Conservation (phyloP, 2,329 filamentous ascomycete species). For the Colletotrichum lentis region DNA sequence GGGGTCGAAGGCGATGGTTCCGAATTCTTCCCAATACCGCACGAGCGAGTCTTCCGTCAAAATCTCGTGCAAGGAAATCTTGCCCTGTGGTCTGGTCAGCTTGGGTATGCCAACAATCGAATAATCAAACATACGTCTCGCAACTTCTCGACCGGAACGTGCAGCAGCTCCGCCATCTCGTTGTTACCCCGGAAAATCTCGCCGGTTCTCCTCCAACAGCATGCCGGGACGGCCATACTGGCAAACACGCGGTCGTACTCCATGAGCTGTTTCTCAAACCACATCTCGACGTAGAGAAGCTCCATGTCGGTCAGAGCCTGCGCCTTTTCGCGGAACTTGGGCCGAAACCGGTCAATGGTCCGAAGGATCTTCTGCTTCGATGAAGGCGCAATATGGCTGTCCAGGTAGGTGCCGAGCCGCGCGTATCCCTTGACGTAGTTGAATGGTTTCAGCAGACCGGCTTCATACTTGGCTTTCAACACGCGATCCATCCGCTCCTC, state of each 20-base stretch:
- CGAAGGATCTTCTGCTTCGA: conserved; percentile 91
- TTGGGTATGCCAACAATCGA: conserved; percentile 14
- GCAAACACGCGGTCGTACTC: conserved; percentile 99
- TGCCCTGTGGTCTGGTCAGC: conserved; percentile 67
- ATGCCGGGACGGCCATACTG: conserved; percentile 97
- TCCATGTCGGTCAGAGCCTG: conserved; percentile 93
- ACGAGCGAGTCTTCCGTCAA: conserved; percentile 94
- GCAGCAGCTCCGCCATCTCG: conserved; percentile 97
- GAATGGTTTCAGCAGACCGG: conserved; percentile 92
- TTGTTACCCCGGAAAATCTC: conserved; percentile 98
- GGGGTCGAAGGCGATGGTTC: conserved; percentile 94
- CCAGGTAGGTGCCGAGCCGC: conserved; percentile 88
- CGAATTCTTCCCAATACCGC: conserved; percentile 99
- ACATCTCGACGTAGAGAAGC: conserved; percentile 96
- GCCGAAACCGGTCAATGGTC: conserved; percentile 90
- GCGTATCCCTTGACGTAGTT: conserved; percentile 98
- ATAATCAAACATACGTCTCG: conserved; percentile 75
- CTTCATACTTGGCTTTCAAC: conserved; percentile 94
- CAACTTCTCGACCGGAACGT: conserved; percentile 88
- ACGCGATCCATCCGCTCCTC: conserved; percentile 96
- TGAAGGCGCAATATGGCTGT: conserved; percentile 80
- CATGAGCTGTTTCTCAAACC: conserved; percentile 96
- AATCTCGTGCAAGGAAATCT: conserved; percentile 94
- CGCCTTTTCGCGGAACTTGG: conserved; percentile 95
- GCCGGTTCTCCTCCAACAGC: conserved; percentile 94